phyloP scores from a whole-genome alignment of 305 asterid species.

The Fraxinus baroniana region DNA sequence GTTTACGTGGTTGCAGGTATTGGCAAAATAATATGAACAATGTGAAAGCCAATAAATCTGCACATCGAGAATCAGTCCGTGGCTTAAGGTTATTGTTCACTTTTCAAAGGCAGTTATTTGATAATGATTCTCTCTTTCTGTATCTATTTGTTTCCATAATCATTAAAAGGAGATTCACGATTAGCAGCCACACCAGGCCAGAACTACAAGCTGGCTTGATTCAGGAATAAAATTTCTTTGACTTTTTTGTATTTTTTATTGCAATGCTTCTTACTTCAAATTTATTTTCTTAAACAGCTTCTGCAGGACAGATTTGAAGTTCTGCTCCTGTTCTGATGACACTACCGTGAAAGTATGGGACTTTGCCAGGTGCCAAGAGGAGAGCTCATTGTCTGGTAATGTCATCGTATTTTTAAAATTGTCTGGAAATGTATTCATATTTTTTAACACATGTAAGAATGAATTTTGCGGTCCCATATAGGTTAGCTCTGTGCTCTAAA shows the following conservation, averaged over 20 bases:
- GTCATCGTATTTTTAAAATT: constrained; percentile 50
- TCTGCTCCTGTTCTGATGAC: constrained; percentile 99
- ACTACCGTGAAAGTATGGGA: constrained; percentile 99
- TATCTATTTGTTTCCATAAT: neutral
- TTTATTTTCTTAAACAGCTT: constrained; percentile 52
- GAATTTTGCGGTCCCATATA: constrained; percentile 12
- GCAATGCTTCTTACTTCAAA: neutral
- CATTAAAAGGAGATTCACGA: neutral
- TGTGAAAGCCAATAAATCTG: constrained; percentile 93
- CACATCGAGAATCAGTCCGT: constrained; percentile 98
- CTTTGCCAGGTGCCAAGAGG: constrained; percentile 98
- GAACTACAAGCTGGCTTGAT: neutral
- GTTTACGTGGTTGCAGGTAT: constrained; percentile 63
- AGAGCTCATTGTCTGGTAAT: constrained; percentile 92
- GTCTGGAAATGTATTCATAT: constrained; percentile 81
- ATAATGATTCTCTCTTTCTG: constrained; percentile 6
- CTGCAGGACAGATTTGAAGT: constrained; percentile 96
- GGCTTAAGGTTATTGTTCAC: constrained; percentile 66
- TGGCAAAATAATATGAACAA: constrained; percentile 99
- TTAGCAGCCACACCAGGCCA: neutral
- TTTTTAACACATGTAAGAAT: constrained; percentile 20
- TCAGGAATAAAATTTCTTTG: constrained; percentile 6
- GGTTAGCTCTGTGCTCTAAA: constrained; percentile 5
- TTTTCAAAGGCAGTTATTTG: constrained; percentile 25
- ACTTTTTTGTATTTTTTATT: neutral